These are phyloP conservation scores for Lasiodiplodia hormozganensis DNA, from an alignment of 2,329 filamentous ascomycete genomes.

Conservation along the genomic window DNA sequence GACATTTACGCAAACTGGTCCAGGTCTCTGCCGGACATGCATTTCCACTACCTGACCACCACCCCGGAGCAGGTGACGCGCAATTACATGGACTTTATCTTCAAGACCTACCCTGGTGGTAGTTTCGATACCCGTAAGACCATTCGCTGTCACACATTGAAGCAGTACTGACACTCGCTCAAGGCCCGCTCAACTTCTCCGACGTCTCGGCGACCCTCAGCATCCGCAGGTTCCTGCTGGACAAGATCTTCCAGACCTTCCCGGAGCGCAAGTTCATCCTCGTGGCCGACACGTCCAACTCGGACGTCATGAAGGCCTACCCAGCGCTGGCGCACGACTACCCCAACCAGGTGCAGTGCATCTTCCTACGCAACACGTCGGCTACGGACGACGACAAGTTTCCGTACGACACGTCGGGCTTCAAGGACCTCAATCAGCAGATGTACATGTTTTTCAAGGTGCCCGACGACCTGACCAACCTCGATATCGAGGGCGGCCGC, in stretches of 20 bases:
- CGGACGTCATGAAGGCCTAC: conserved; percentile 72
- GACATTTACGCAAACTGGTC: conserved; percentile 80
- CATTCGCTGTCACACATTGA: background rate
- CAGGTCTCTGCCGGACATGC: conserved; percentile 67
- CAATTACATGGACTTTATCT: conserved; percentile 82
- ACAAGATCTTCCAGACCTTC: conserved; percentile 77
- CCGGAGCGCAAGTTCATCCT: conserved; percentile 78
- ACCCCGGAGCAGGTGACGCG: conserved; percentile 78
- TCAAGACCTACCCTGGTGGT: conserved; percentile 76
- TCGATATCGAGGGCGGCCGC: conserved; percentile 72
- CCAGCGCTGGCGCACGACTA: conserved; percentile 68
- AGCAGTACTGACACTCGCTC: background rate
- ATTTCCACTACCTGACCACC: conserved; percentile 84
- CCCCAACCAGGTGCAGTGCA: conserved; percentile 77
- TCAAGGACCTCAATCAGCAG: conserved; percentile 69
- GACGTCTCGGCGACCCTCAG: conserved; percentile 74
- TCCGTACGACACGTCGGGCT: conserved; percentile 77
- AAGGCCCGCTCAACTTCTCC: conserved; percentile 74
- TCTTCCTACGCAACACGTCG: conserved; percentile 76
- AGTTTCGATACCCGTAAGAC: conserved; percentile 72
- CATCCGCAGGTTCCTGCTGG: conserved; percentile 73
- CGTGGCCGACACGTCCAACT: conserved; percentile 77
- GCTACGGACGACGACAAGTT: conserved; percentile 74
- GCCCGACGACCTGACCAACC: conserved; percentile 69
- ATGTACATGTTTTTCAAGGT: conserved; percentile 82